Evolutionary conservation across 2,329 filamentous ascomycete genomes (phyloP), one percentile per base, ranked within the genome.

Genomic region (Pochonia chlamydosporia): DNA sequence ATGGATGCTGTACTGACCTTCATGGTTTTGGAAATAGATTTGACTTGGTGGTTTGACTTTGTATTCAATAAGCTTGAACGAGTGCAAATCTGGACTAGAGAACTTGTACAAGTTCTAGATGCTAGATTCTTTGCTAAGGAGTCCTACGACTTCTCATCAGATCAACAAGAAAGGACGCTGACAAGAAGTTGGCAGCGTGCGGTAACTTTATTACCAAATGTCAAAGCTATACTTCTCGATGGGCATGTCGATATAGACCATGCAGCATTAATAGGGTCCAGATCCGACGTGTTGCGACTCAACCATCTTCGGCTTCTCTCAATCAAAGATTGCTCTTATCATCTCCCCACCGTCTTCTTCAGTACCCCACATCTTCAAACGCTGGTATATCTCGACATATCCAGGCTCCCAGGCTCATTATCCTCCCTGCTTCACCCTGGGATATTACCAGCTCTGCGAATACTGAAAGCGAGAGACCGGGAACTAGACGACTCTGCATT

Each of bases 341-440:
- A 68, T 43, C 57, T 78, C 13, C 66, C 71, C 1, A 52, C 54
- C 13, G 62, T 53, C 13, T 68, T 77, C 49, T 74, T 75, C 49
- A 53, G 45, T 2, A 60, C 62, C 2, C 48, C 56, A 1, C 62
- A 63, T 36, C 62, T 76, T 43, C 59, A 60, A 4, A 57, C 59
- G 11, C 53, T 81, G 28, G 64, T 77, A 5, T 81, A 76, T 50
- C 67, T 81, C 3, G 78, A 81, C 47, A 51, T 79, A 8, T 81
- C 77, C 1, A 62, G 66, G 18, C 54, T 73, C n/a, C 69, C 70
- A 1, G 75, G 73, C 1, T 75, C 73, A 0, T 55, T 76, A 10
- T 60, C 56, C 36, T 55, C 62, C 14, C 54, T 73, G 1, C 48
- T 69, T 5, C 60, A 64, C 11, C 53, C 58, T 1, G 59, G 60